Evolutionary conservation across 352 stramenopile genomes (phyloP), one percentile per base, ranked within the genome.

Genomic region (Thalassiosira mediterranea): DNA sequence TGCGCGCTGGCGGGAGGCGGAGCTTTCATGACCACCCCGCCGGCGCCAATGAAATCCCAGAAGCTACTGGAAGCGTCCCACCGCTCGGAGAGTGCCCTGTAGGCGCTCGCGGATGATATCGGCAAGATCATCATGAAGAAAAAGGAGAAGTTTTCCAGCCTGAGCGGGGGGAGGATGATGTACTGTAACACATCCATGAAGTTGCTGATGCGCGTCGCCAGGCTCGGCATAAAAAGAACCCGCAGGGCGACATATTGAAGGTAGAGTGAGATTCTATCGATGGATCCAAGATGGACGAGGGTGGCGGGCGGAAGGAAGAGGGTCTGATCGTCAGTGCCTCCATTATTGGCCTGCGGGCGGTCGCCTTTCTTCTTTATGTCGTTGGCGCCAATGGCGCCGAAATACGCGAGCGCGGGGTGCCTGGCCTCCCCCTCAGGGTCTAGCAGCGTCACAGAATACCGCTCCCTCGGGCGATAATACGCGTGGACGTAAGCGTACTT

Each of bases 241-340:
- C 17, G 23, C 17, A 54, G 10, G n/a, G 57, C 34, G 3, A 66
- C 11, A 23, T 54, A 47, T 54, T 66, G n/a, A 4, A 66, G 19
- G 34, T 66, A 38, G 1, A 70, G 38, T 15, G 10, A 58, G 11
- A 51, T 7, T 13, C 40, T 19, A 49, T 70, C 60, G 5, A 70
- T 11, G 17, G n/a, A 48, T 15, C 7, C 26, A 10, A 70, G 32
- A 26, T 47, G 46, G 5, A 31, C 28, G 13, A 70, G 13, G 4
- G 46, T 51, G 3, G 60, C 49, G 23, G 60, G 60, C 7, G 60
- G 46, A 25, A 70, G 48, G 47, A 60, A 70, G 15, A 70, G 23
- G 15, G 19, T 51, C 7, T 59, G 5, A 26, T 65, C 34, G 10
- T 34, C 28, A n/a, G 56, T 13, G 5, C 17, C 49, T 15, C 31